A percentile compares a stretch with the other conserved stretches of the same genome.
These are phyloP conservation scores for Wickerhamiella pararugosa DNA, from an alignment of 1,139 yeast species.

Conservation along the genomic window DNA sequence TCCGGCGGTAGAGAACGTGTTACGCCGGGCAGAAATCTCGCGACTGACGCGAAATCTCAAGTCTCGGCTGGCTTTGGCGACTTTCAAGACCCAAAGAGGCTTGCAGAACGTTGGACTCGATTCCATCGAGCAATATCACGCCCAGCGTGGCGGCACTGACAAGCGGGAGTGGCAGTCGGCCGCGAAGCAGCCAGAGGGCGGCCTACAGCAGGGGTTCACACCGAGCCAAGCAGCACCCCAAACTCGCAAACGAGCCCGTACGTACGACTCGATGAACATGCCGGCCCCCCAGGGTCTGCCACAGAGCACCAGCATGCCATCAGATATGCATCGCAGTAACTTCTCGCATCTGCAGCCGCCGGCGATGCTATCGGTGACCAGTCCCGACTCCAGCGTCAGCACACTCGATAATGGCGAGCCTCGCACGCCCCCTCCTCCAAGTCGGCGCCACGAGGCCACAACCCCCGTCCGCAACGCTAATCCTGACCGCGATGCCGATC, in stretches of 20 bases:
- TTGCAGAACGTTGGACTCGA: constrained; percentile 27
- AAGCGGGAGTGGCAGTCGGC: neutral
- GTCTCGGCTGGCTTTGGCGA: constrained; percentile 28
- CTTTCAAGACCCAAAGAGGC: constrained; percentile 29
- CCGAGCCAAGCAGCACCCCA: neutral
- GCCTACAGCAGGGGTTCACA: constrained; percentile 5
- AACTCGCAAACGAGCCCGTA: constrained; percentile 8
- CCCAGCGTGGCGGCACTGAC: neutral
- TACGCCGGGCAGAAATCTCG: constrained; percentile 28
- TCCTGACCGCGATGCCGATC: constrained; percentile 49
- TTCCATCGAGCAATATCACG: constrained; percentile 22
- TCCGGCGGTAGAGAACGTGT: constrained; percentile 23
- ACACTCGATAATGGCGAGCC: constrained; percentile 1
- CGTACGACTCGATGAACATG: constrained; percentile 6
- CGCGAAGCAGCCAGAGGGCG: neutral
- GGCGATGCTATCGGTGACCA: neutral
- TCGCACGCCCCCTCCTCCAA: constrained; percentile 7
- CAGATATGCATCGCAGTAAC: neutral
- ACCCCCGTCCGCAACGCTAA: constrained; percentile 1
- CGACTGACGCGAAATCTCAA: constrained; percentile 28
- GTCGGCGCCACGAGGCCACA: neutral
- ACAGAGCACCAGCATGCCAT: constrained; percentile 5
- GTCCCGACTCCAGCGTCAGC: neutral
- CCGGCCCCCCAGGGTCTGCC: constrained; percentile 7
- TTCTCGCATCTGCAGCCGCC: constrained; percentile 3